A percentile compares a stretch with the other conserved stretches of the same genome.
These are phyloP conservation scores for Neophaeococcomyces aloes DNA, from an alignment of 2,329 filamentous ascomycete species.

Conservation along the genomic window DNA sequence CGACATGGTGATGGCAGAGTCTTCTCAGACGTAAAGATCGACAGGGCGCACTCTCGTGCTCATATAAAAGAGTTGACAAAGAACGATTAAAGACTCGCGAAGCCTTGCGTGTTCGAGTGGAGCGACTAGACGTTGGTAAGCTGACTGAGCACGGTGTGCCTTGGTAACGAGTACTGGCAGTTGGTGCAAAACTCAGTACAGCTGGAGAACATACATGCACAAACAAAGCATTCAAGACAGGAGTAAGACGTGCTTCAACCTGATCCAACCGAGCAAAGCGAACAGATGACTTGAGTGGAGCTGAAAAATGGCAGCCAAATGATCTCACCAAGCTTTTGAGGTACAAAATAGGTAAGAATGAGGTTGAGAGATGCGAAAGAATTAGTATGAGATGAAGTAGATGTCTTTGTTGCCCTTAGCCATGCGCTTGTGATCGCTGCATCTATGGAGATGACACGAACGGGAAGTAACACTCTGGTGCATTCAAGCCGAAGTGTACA, in stretches of 20 bases:
- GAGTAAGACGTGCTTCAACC: neutral
- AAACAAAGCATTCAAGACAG: conserved; percentile 3
- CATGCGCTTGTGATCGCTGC: neutral
- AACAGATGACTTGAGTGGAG: conserved; percentile 1
- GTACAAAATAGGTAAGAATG: neutral
- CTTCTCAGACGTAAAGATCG: conserved; percentile 1
- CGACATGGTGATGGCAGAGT: conserved; percentile 13
- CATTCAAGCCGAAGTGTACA: neutral
- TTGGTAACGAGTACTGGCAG: neutral
- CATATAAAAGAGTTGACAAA: neutral
- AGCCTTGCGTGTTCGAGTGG: neutral
- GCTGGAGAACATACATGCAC: conserved; percentile 5
- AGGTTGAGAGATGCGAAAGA: neutral
- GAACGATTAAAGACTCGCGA: neutral
- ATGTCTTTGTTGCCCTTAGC: conserved; percentile 3
- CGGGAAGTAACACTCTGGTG: neutral
- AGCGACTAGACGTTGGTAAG: conserved; percentile 6
- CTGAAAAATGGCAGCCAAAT: neutral
- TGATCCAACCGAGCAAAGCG: neutral
- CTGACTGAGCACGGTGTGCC: conserved; percentile 1
- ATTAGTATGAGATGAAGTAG: neutral
- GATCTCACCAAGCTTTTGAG: neutral
- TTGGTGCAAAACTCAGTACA: conserved; percentile 2
- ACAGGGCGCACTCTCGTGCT: neutral
- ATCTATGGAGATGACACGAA: neutral